These are phyloP conservation scores for Sechiopsis laciniata DNA, from an alignment of 306 rosid species.

Conservation along the genomic window DNA sequence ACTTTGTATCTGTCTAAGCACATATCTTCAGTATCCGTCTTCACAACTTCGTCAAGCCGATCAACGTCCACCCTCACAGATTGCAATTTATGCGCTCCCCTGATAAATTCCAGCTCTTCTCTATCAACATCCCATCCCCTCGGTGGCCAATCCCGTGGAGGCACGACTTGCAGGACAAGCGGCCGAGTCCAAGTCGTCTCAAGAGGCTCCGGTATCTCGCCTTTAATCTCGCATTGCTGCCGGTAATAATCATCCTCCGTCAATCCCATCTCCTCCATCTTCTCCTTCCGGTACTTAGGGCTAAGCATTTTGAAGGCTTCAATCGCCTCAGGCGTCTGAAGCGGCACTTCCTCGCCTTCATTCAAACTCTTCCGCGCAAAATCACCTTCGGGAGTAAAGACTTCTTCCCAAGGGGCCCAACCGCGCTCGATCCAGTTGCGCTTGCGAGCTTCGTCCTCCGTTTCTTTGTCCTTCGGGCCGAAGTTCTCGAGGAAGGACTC, in stretches of 20 bases:
- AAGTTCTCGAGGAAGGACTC: conserved; percentile 53
- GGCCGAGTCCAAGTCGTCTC: conserved; percentile 63
- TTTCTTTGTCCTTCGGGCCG: conserved; percentile 54
- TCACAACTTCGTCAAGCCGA: conserved; percentile 41
- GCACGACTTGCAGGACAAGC: conserved; percentile 49
- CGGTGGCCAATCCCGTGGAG: conserved; percentile 98
- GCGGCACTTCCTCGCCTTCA: conserved; percentile 90
- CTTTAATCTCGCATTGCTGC: conserved; percentile 69
- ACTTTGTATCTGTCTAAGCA: conserved; percentile 81
- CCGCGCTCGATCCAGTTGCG: conserved; percentile 91
- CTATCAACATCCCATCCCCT: conserved; percentile 82
- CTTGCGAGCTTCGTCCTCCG: conserved; percentile 80
- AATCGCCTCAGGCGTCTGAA: conserved; percentile 72
- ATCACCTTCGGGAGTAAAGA: conserved; percentile 76
- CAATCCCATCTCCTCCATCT: conserved; percentile 73
- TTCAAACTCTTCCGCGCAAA: conserved; percentile 78
- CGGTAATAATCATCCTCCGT: conserved; percentile 61
- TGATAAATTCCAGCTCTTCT: conserved; percentile 67
- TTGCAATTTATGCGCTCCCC: conserved; percentile 69
- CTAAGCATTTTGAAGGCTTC: conserved; percentile 84
- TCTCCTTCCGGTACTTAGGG: conserved; percentile 66
- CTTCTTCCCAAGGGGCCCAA: conserved; percentile 98
- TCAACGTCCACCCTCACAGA: conserved; percentile 51
- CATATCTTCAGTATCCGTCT: conserved; percentile 40
- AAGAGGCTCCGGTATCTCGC: conserved; percentile 65